Percentiles rank a stretch among this genome's conserved stretches.
These are phyloP conservation scores for Cladorrhinum samala DNA, from an alignment of 495 filamentous ascomycete species.

Conservation along the genomic window DNA sequence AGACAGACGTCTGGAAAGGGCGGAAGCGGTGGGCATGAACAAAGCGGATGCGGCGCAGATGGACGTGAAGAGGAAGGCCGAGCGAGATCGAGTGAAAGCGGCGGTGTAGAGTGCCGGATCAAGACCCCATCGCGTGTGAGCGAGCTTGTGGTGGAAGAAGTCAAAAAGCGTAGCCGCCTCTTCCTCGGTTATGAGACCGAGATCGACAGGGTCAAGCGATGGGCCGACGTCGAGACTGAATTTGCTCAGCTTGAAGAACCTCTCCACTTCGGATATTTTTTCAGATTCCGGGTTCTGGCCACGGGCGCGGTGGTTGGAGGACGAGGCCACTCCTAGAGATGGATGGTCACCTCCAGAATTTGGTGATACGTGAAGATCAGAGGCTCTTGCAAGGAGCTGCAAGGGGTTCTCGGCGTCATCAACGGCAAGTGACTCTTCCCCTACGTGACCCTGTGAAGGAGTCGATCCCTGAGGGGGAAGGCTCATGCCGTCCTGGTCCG, in stretches of 20 bases:
- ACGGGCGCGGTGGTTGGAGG: slow-evolving; percentile 19
- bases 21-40: slow-evolving; percentile 56
- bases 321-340: slow-evolving; percentile 9
- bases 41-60: slow-evolving; percentile 59
- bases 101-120: slow-evolving; percentile 59
- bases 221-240: slow-evolving; percentile 55
- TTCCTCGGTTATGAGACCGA: slow-evolving; percentile 55
- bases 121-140: slow-evolving; percentile 69
- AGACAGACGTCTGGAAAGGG: slow-evolving; percentile 56
- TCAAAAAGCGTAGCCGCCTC: slow-evolving; percentile 59
- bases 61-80: slow-evolving; percentile 65
- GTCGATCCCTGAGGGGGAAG: slow-evolving; percentile 23
- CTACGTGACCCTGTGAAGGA: slow-evolving; percentile 26
- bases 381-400: slow-evolving; percentile 63
- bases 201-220: slow-evolving; percentile 59
- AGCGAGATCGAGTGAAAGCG: slow-evolving; percentile 57
- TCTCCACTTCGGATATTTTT: slow-evolving; percentile 30
- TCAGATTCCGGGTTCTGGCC: slow-evolving; percentile 21
- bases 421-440: slow-evolving; percentile 44
- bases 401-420: slow-evolving; percentile 71
- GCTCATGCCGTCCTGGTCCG: slow-evolving; percentile 28
- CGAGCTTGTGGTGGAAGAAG: slow-evolving; percentile 63
- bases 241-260: slow-evolving; percentile 56
- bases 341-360: slow-evolving; percentile 20
- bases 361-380: slow-evolving; percentile 58